Evolutionary conservation across 1,284 basidiomycete species (phyloP).

Genomic region (Exobasidium rhododendri): DNA sequence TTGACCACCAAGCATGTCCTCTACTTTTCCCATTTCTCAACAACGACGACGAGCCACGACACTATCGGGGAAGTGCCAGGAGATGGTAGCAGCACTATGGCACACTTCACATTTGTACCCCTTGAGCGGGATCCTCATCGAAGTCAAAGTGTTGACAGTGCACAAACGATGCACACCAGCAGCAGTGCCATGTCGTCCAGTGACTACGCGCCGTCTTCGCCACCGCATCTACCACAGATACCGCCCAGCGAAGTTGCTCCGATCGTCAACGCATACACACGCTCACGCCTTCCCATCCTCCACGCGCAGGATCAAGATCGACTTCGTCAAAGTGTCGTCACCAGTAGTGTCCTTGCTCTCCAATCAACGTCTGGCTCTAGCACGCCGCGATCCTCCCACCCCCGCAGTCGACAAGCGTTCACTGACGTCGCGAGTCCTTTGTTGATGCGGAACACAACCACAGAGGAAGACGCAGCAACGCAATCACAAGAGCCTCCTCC

Average conservation of each 20-base stretch:
- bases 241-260: too few species aligned
- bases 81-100: conserved; percentile 5
- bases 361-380: not conserved
- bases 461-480: too few species aligned
- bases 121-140: not conserved
- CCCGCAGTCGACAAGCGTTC: not conserved
- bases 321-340: not conserved
- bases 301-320: not conserved
- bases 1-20: conserved; percentile 38
- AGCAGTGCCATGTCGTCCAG: not conserved
- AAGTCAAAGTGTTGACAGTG: not conserved
- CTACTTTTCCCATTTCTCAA: conserved; percentile 35
- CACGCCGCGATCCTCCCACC: not conserved
- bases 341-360: not conserved
- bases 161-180: not conserved
- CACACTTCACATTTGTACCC: conserved; percentile 16
- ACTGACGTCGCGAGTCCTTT: not conserved
- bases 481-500: too few species aligned
- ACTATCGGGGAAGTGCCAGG: not conserved
- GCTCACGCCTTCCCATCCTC: not conserved
- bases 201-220: too few species aligned
- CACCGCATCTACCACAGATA: too few species aligned
- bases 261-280: too few species aligned
- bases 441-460: not conserved
- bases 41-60: conserved; percentile 1